These are phyloP conservation scores for Microbotryum scabiosae DNA, from an alignment of 1,284 basidiomycete species.

Conservation along the genomic window DNA sequence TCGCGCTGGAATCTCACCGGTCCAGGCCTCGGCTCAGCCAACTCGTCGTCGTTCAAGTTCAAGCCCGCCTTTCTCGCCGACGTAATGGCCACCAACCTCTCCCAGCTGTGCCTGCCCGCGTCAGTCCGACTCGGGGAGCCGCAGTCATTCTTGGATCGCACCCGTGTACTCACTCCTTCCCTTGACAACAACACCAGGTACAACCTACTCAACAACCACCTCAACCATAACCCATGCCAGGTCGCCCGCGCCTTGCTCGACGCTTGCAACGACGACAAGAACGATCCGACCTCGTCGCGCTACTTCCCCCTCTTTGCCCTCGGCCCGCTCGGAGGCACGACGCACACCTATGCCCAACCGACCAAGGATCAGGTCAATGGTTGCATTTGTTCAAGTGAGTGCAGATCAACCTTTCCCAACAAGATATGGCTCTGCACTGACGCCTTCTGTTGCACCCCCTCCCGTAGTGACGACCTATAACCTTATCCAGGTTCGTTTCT, in stretches of 20 bases:
- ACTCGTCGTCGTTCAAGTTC: no score
- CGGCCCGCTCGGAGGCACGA: conserved; percentile 60
- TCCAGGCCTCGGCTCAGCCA: no score
- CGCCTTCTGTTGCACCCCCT: conserved; percentile 9
- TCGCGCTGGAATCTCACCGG: no score
- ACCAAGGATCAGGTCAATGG: conserved; percentile 47
- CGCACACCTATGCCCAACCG: conserved; percentile 56
- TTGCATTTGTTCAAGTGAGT: conserved; percentile 12
- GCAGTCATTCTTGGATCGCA: no score
- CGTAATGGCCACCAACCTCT: no score
- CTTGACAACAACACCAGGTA: conserved; percentile 48
- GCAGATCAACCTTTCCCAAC: not conserved
- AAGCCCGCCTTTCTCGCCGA: no score
- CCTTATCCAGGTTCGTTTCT: conserved; percentile 11
- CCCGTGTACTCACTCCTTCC: no score
- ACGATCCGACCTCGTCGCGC: conserved; percentile 42
- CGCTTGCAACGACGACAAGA: conserved; percentile 53
- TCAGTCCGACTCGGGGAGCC: no score
- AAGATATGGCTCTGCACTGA: not conserved
- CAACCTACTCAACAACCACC: conserved; percentile 53
- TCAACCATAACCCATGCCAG: conserved; percentile 36
- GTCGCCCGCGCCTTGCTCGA: conserved; percentile 50
- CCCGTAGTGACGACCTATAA: conserved; percentile 18
- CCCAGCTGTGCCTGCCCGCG: no score
- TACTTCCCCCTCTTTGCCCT: conserved; percentile 57